Conservation (phyloP, 805 yeast species). For the Candida sanyiensis region DNA sequence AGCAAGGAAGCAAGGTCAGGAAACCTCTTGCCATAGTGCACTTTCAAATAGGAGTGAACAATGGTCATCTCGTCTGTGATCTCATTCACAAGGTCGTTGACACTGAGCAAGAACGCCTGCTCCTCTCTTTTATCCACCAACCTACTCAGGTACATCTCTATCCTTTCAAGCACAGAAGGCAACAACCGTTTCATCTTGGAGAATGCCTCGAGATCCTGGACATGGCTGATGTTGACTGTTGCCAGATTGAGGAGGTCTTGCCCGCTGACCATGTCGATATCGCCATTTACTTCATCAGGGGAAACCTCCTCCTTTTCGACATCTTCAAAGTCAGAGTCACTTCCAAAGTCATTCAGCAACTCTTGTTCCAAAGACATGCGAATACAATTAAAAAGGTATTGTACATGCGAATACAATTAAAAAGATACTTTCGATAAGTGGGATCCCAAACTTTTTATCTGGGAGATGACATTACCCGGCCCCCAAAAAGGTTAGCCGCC, state of each 20-base stretch:
- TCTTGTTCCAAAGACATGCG: conserved; percentile 24
- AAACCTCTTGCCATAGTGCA: conserved; percentile 55
- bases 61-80: conserved; percentile 48
- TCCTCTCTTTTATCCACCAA: conserved; percentile 30
- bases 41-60: conserved; percentile 44
- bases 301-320: conserved; percentile 6
- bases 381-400: no score
- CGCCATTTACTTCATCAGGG: conserved; percentile 5
- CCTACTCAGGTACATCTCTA: conserved; percentile 16
- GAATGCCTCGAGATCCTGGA: no score
- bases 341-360: conserved; percentile 30
- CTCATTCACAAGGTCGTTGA: conserved; percentile 50
- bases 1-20: conserved; percentile 66
- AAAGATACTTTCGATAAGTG: no score
- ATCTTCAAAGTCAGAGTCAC: conserved; percentile 11
- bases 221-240: no score
- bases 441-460: no score
- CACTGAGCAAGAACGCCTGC: conserved; percentile 43
- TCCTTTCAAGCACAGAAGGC: conserved; percentile 13
- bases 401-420: no score
- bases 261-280: no score
- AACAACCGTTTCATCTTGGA: conserved; percentile 10
- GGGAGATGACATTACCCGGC: conserved; percentile 1
- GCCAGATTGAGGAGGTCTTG: no score
- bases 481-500: neutral